phyloP scores from a whole-genome alignment of 2,329 filamentous ascomycete species.

The Aspergillus aculeatus region DNA sequence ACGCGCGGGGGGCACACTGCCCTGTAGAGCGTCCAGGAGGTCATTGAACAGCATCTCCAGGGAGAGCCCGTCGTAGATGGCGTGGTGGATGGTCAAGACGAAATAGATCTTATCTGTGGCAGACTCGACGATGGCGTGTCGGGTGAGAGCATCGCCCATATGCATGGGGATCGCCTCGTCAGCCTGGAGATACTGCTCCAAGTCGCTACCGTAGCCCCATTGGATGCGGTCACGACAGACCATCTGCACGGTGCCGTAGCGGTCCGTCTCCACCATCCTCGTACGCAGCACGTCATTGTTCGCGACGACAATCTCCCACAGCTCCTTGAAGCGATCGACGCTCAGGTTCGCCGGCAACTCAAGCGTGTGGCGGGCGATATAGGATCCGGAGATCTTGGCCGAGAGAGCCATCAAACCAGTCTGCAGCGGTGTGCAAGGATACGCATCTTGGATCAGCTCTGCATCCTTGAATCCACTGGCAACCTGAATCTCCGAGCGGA shows the following conservation, averaged over 20 bases:
- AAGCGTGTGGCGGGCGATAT: constrained; percentile 39
- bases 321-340: constrained; percentile 34
- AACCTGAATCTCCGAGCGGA: constrained; percentile 5
- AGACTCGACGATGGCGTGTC: constrained; percentile 16
- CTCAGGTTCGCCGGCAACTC: constrained; percentile 29
- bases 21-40: constrained; percentile 8
- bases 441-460: constrained; percentile 26
- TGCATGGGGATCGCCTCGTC: constrained; percentile 19
- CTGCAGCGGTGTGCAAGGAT: constrained; percentile 31
- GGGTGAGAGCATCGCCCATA: constrained; percentile 19
- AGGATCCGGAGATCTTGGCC: constrained; percentile 34
- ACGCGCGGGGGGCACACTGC: constrained; percentile 16
- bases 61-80: constrained; percentile 43
- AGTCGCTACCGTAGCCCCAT: constrained; percentile 20
- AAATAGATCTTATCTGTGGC: constrained; percentile 26
- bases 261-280: constrained; percentile 25
- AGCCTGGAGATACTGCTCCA: constrained; percentile 15
- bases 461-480: constrained; percentile 14
- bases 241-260: constrained; percentile 25
- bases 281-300: constrained; percentile 43
- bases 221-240: constrained; percentile 22
- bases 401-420: constrained; percentile 37
- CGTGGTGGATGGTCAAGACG: constrained; percentile 47
- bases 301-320: constrained; percentile 37
- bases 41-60: constrained; percentile 14